A percentile compares a stretch with the other conserved stretches of the same genome.
phyloP scores from a whole-genome alignment of 2,329 filamentous ascomycete genomes.

The Stagonosporopsis cucurbitacearum region DNA sequence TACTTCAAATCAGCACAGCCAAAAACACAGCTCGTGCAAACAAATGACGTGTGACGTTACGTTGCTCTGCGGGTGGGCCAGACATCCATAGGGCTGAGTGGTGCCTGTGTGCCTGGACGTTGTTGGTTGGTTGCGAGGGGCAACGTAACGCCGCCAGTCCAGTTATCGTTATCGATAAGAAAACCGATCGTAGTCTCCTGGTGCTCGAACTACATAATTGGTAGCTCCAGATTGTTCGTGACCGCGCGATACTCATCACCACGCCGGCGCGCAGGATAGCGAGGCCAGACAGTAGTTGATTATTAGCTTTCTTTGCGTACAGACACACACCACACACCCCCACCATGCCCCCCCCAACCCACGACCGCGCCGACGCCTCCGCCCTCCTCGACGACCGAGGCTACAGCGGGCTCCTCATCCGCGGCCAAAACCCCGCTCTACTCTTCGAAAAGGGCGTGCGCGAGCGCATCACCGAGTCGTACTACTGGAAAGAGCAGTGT shows the following conservation, averaged over 20 bases:
- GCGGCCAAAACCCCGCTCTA: slow-evolving; percentile 91
- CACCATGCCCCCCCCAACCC: slow-evolving; percentile 48
- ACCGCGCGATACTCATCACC: slow-evolving; percentile 1
- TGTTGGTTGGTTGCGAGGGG: slow-evolving; percentile 14
- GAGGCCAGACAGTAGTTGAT: too few relatives aligned
- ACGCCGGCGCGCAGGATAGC: background rate
- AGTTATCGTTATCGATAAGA: slow-evolving; percentile 45
- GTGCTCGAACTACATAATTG: too few relatives aligned
- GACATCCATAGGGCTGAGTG: slow-evolving; percentile 26
- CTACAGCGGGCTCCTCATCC: slow-evolving; percentile 75
- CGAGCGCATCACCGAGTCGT: slow-evolving; percentile 92
- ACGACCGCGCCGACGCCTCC: slow-evolving; percentile 79
- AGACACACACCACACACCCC: background rate
- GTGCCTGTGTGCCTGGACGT: slow-evolving; percentile 1
- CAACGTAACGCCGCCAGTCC: slow-evolving; percentile 24
- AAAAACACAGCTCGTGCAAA: slow-evolving; percentile 25
- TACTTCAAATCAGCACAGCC: background rate
- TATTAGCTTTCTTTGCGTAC: too few relatives aligned
- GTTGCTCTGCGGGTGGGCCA: slow-evolving; percentile 26
- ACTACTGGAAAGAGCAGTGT: slow-evolving; percentile 99
- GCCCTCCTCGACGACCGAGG: slow-evolving; percentile 88
- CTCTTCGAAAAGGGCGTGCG: slow-evolving; percentile 95
- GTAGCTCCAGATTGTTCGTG: slow-evolving; percentile 25
- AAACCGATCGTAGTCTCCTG: slow-evolving; percentile 11
- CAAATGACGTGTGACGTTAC: slow-evolving; percentile 38